phyloP scores from a whole-genome alignment of 345 rosid genomes.

The Trapa bicornis region DNA sequence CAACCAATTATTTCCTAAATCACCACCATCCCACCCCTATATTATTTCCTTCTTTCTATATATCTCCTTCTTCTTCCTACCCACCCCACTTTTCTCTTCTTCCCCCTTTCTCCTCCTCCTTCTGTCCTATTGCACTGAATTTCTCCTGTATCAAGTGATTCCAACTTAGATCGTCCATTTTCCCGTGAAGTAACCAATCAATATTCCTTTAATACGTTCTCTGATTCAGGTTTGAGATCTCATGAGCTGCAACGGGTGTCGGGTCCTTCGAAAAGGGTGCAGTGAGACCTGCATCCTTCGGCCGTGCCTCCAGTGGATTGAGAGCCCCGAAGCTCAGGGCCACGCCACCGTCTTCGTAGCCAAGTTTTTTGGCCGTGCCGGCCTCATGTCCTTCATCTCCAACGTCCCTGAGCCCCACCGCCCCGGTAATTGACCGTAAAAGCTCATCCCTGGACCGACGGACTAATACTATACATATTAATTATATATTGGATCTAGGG shows the following conservation, averaged over 20 bases:
- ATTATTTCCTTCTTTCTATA: conserved; percentile 9
- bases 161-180: background rate
- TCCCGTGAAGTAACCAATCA: no score
- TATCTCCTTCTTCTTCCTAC: conserved; percentile 5
- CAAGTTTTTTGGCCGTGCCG: conserved; percentile 97
- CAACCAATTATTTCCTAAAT: background rate
- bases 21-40: background rate
- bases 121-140: background rate
- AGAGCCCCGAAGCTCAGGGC: conserved; percentile 80
- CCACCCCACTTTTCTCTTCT: background rate
- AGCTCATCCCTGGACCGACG: no score
- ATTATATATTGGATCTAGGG: no score
- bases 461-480: no score
- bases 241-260: conserved; percentile 98
- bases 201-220: conserved; percentile 6
- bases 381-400: conserved; percentile 92
- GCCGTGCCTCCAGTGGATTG: conserved; percentile 88
- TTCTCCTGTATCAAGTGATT: conserved; percentile 13
- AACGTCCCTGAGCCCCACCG: conserved; percentile 84
- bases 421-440: conserved; percentile 34
- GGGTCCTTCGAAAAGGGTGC: conserved; percentile 94
- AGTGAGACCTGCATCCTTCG: conserved; percentile 81
- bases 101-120: conserved; percentile 4
- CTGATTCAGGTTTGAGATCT: background rate
- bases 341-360: conserved; percentile 98